Percentiles rank a stretch among this genome's conserved stretches.
These are phyloP conservation scores for Magnusiomyces clavatus DNA, from an alignment of 1,139 yeast species.

Conservation along the genomic window DNA sequence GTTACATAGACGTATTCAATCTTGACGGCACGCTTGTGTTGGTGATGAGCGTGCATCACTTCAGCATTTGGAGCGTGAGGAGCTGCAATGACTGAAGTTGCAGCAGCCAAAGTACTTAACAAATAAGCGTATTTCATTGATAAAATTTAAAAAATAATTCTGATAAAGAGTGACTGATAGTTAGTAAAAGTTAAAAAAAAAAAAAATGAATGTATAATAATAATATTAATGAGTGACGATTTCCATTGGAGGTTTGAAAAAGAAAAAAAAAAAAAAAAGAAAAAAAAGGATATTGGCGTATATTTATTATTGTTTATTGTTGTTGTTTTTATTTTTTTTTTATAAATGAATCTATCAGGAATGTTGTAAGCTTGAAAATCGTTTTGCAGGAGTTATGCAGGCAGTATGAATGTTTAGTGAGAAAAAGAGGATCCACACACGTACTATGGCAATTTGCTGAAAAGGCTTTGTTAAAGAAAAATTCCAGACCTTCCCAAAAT, in stretches of 20 bases:
- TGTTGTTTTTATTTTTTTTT: not conserved
- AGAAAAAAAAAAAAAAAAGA: not conserved
- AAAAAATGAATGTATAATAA: not conserved
- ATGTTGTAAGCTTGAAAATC: not conserved
- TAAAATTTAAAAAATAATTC: not conserved
- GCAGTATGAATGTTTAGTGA: too few species aligned
- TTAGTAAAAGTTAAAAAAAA: not conserved
- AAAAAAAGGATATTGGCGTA: not conserved
- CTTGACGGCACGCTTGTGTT: slow-evolving; percentile 55
- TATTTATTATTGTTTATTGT: not conserved
- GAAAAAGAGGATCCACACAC: too few species aligned
- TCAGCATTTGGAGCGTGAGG: slow-evolving; percentile 11
- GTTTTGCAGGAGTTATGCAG: too few species aligned
- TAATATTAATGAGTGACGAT: not conserved
- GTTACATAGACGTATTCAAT: slow-evolving; percentile 77
- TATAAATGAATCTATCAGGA: not conserved
- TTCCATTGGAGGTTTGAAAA: not conserved
- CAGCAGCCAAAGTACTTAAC: not conserved
- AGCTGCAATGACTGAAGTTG: not conserved
- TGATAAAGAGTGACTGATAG: not conserved
- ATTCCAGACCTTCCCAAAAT: too few species aligned
- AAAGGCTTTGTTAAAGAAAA: too few species aligned
- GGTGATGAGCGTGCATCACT: slow-evolving; percentile 48
- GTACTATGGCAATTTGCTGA: too few species aligned
- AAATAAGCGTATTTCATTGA: slow-evolving; percentile 4